Base-by-base conservation (phyloP, 805 yeast genomes). In the Citeromyces nyonsensis region DNA sequence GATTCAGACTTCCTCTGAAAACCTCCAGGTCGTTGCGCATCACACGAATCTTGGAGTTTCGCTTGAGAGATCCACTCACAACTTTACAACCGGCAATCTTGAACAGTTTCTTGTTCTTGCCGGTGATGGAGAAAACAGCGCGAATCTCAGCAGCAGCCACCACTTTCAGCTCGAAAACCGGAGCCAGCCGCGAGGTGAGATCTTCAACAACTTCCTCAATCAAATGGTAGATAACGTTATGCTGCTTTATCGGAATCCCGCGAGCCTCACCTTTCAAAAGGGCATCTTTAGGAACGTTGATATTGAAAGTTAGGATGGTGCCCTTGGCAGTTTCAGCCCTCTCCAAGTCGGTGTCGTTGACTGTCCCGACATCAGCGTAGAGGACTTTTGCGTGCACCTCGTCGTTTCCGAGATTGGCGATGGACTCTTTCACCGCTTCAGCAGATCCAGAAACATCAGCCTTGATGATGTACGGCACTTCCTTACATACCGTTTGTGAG, bases 381-480 rank as follows among this genome's bases (percentile, higher is more conserved):
- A 91, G 52, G 2, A 88, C 73, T n/a, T 61, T 53, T 4, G 85
- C 69, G 37, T 62, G 59, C 5, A 88, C 88, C 46, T 82, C 93
- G 2, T 79, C 81, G 49, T 88, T 86, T 5, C 96, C 96, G n/a
- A 91, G 55, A 9, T 75, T 74, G 36, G 65, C 63, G 31, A 91
- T 71, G 42, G 88, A 73, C 49, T 86, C 95, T 26, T 60, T 66
- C 24, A 91, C 80, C 2, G 98, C 98, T 49, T 91, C 98, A 0
- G 82, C 80, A 1, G 97, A 86, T 0, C 98, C 98, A 42, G 77
- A 75, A 1, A 88, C 96, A 54, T 91, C 98, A 0, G 95, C 81
- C 48, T 82, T 84, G 25, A 91, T 61, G 18, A 91, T 74, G 40
- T 76, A 84, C 22, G 72, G 70, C 4, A 71, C 54, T 9, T 54